Evolutionary conservation across 1,139 yeast species (phyloP), one percentile per base, ranked within the genome.

Genomic region (Suhomyces maxii): DNA sequence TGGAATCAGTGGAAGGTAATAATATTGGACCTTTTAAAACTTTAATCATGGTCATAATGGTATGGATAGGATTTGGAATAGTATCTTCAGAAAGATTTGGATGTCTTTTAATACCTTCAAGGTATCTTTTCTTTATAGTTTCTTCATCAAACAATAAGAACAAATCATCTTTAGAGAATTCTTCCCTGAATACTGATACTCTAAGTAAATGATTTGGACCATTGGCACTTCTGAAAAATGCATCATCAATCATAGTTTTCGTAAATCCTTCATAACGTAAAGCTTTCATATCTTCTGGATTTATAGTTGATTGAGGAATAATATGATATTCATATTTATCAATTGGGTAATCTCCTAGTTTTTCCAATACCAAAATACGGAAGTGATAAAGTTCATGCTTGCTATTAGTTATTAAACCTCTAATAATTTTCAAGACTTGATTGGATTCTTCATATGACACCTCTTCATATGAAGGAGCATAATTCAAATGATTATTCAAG

Each of bases 1-100:
- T 64, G 12, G 75, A 76, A n/a, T 73, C 77, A 4, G 58, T 63
- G 1, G 76, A 67, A 3, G 62, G 64, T 32, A 76, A 63, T 11
- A 69, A 61, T 6, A 86, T 59, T 0, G 91, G 90, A 0, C 88
- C 89, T 52, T 73, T 79, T 42, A 86, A 66, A 3, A 83, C 84
- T 52, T 80, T 81, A 47, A 79, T 72, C 25, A 85, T 58, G 23
- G 86, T 83, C 42, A 70, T 71, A 33, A 84, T 64, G 56, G 89
- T 83, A 42, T 79, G 80, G 0, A 76, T 60, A 9, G 80, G 75
- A 7, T 75, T 66, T 1, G 88, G 87, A 1, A 74, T 56, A 3
- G 68, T 59, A 35, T 59, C 71, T 0, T 68, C 55, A 0, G 72
- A 64, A 26, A 71, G 55, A 36, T 56, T 53, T 23, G 64, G 54